Conservation (phyloP, 495 filamentous ascomycete genomes). For the Penicillium crystallinum region DNA sequence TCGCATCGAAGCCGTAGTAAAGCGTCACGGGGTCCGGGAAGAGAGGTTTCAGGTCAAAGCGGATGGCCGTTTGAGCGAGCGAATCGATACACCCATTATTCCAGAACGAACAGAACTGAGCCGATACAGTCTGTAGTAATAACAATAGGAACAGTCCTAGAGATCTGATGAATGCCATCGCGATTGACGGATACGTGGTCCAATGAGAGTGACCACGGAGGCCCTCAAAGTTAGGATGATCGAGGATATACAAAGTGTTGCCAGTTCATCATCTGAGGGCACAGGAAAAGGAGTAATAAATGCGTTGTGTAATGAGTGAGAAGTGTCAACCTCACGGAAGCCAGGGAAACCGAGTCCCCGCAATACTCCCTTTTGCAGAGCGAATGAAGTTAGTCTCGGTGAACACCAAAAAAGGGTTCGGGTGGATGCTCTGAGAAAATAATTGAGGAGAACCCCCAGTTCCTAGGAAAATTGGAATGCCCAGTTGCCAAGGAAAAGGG, state of each 20-base stretch:
- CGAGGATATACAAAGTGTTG: not conserved
- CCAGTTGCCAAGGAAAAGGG: not conserved
- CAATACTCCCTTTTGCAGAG: constrained; percentile 10
- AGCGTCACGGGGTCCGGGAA: constrained; percentile 34
- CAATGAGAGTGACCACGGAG: constrained; percentile 18
- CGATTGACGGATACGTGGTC: constrained; percentile 1
- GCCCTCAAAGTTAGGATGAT: constrained; percentile 20
- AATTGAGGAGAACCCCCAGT: not conserved
- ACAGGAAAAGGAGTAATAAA: not conserved
- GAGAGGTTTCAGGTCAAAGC: constrained; percentile 35
- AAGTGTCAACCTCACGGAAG: not conserved
- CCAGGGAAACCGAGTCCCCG: constrained; percentile 20
- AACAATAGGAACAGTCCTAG: constrained; percentile 17
- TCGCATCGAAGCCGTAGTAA: constrained; percentile 39
- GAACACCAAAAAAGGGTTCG: constrained; percentile 5
- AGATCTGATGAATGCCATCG: constrained; percentile 22
- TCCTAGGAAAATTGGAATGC: not conserved
- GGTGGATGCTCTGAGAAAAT: no score
- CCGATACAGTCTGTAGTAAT: constrained; percentile 17
- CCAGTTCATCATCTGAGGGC: constrained; percentile 3
- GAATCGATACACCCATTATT: constrained; percentile 38
- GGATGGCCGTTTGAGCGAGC: constrained; percentile 37
- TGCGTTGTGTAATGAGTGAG: not conserved
- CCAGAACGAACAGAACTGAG: constrained; percentile 40
- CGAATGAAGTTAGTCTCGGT: constrained; percentile 1